Base-by-base conservation (phyloP, 2,329 filamentous ascomycete species). In the Mollisiaceae sp. region DNA sequence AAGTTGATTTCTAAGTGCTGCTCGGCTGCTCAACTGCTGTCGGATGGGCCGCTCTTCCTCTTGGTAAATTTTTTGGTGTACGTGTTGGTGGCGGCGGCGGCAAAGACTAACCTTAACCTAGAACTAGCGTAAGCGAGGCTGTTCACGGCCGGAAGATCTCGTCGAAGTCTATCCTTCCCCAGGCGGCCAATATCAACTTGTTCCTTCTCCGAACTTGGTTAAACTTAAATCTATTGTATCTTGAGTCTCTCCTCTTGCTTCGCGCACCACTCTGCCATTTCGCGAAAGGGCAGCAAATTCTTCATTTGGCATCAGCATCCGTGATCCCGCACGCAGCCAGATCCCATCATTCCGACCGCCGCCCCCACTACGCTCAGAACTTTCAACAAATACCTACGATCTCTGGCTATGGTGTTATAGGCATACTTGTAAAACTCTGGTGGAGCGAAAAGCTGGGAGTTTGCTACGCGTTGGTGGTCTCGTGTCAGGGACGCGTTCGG, bases 401-500 rank as follows among this genome's bases (percentile, higher is more conserved):
- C 54, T 47, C 66, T 70, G 67, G 69, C 65, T 71, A 75, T 75
- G 72, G 62, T 71, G 57, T 61, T 63, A 54, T 54, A 60, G 64
- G 63, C 62, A 64, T 32, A 47, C 43, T 58, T 55, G 9, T 73
- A 71, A 43, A 22, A 60, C 62, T 64, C 52, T 58, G 70, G 71
- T 63, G 69, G 66, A 66, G 67, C 62, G 64, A 64, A 68, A 65
- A 67, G 65, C 68, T 68, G 59, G 56, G 59, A 64, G 61, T 52
- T 64, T 61, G 63, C 62, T 58, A 70, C 71, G 71, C 70, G 72
- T 70, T 65, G 56, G 62, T 54, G 59, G 57, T 65, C 59, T 68
- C 69, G 68, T 69, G 67, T 70, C 45, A 66, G 59, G 65, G 67
- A 73, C 73, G 72, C 73, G 72, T 73, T 68, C 66, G 55, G 63